Base-by-base conservation (phyloP, 2,329 filamentous ascomycete species). In the Ophiocordyceps camponoti-rufipedis region DNA sequence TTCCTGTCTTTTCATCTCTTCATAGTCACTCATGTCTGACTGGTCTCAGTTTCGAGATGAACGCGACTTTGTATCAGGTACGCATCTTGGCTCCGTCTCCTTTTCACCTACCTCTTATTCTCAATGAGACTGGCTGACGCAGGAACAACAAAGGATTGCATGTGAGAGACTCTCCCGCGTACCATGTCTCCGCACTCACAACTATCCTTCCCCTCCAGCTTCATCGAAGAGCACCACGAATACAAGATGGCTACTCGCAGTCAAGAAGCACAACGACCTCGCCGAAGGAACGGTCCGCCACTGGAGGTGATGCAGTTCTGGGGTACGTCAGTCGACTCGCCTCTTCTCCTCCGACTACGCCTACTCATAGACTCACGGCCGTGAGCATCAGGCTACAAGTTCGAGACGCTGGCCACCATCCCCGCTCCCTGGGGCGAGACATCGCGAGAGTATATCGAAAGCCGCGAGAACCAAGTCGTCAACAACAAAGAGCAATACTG, bases 401-500 rank as follows among this genome's bases (percentile, higher is more conserved):
- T 98, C 55, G 91, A 98, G 62, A 83, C 85, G 0, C 63, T 98
- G 2, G 78, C 80, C 7, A 80, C 91, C 2, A 65, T 96, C 4
- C 80, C 85, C 2, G 65, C 71, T 2, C 74, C 81, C 1, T 95
- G 88, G 79, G 78, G 73, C 45, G 74, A 82, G 47, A 81, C 77
- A 0, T 67, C 78, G 1, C 75, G 85, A 46, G 80, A 84, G 1
- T 77, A 80, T 48, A 95, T 98, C 50, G 88, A 94, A 58, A 67
- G 64, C 46, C 78, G 91, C 28, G 77, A 83, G 41, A 61, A 76
- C 3, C 69, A 82, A 46, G 56, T 80, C 9, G 88, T 95, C 44
- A 88, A 81, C 60, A 98, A 96, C 60, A 78, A 87, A 56, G 82
- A 85, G 1, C 91, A 98, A 58, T 96, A 96, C 67, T 98, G 91